phyloP scores from a whole-genome alignment of 768 basidiomycete species.

The Macrolepiota fuliginosa region DNA sequence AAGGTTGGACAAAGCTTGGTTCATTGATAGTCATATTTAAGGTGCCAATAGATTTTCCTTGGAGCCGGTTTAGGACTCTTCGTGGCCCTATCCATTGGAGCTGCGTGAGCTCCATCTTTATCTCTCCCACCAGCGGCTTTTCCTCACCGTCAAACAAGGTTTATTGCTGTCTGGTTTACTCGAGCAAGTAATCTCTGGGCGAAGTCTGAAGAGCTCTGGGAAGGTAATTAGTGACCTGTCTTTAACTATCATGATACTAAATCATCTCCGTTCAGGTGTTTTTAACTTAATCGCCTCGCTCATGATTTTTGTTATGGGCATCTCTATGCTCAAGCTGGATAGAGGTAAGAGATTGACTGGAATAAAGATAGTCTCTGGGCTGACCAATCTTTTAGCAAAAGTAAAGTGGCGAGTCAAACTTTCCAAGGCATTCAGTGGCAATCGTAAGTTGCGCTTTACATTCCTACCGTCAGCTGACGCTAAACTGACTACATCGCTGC shows the following conservation, averaged over 20 bases:
- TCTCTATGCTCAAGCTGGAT: slow-evolving; percentile 96
- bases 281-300: slow-evolving; percentile 70
- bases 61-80: slow-evolving; percentile 75
- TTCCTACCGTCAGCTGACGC: not conserved
- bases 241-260: not conserved
- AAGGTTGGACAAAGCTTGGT: not conserved
- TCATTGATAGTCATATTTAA: not conserved
- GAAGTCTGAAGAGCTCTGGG: slow-evolving; percentile 88
- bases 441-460: slow-evolving; percentile 34
- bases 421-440: slow-evolving; percentile 66
- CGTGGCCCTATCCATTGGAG: slow-evolving; percentile 80
- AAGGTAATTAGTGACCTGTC: slow-evolving; percentile 54
- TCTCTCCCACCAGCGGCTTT: not conserved
- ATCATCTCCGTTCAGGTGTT: slow-evolving; percentile 40
- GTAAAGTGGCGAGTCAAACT: slow-evolving; percentile 95
- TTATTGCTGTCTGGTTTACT: slow-evolving; percentile 95
- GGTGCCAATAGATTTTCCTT: slow-evolving; percentile 59
- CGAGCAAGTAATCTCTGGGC: slow-evolving; percentile 82
- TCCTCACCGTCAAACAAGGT: slow-evolving; percentile 18
- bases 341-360: slow-evolving; percentile 36
- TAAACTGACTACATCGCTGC: not conserved
- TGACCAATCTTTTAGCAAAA: slow-evolving; percentile 47
- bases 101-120: slow-evolving; percentile 43
- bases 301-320: slow-evolving; percentile 91
- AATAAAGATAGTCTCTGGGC: not conserved